phyloP scores from a whole-genome alignment of 257 asterid species.

The Gentiana macrophylla region DNA sequence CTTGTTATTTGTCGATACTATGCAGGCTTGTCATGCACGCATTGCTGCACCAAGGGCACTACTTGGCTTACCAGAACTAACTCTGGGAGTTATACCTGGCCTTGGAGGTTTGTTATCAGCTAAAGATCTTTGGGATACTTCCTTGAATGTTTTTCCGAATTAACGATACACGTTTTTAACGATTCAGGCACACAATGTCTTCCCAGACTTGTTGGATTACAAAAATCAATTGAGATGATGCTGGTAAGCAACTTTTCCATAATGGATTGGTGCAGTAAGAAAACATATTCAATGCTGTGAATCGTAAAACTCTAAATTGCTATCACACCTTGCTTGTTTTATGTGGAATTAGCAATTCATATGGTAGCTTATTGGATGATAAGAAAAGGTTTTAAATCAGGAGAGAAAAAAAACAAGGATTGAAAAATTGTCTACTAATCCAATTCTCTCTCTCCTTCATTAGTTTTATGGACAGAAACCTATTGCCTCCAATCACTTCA shows the following conservation, averaged over 20 bases:
- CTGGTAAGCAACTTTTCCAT: conserved; percentile 49
- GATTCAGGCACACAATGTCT: conserved; percentile 88
- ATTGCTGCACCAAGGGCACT: conserved; percentile 71
- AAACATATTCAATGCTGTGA: no score
- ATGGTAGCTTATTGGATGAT: no score
- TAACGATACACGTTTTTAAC: conserved; percentile 3
- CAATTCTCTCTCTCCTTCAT: no score
- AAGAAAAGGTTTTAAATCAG: no score
- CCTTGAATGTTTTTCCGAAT: no score
- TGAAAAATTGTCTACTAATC: no score
- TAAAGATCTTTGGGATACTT: conserved; percentile 1
- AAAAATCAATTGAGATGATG: conserved; percentile 77
- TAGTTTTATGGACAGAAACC: no score
- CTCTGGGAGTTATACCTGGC: conserved; percentile 94
- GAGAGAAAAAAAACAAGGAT: no score
- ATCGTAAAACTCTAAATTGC: no score
- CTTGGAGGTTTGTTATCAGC: conserved; percentile 56
- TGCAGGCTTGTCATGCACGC: conserved; percentile 93
- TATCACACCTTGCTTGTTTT: no score
- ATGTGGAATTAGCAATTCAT: no score
- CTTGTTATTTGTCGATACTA: conserved; percentile 9
- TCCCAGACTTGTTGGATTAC: conserved; percentile 88
- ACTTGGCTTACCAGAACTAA: conserved; percentile 94
- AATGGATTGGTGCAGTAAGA: conserved; percentile 5
- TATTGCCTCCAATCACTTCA: no score